phyloP scores from a whole-genome alignment of 2,329 filamentous ascomycete species.

The Epichloe typhina region DNA sequence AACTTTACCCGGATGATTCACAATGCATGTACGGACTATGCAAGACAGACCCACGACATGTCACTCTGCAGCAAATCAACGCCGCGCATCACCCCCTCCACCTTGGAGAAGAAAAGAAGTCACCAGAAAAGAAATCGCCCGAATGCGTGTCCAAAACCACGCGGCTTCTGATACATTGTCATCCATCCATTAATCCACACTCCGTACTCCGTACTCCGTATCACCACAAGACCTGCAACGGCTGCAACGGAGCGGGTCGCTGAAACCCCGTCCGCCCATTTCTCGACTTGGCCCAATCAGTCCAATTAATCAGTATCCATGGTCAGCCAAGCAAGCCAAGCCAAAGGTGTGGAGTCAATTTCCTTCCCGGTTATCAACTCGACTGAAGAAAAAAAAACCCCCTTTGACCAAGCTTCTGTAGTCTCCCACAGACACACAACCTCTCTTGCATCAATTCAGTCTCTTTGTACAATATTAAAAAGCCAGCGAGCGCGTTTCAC shows the following conservation, averaged over 20 bases:
- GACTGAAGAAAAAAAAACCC: not conserved
- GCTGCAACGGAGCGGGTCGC: not conserved
- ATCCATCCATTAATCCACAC: no score
- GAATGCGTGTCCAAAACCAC: not conserved
- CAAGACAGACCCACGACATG: not conserved
- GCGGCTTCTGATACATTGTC: no score
- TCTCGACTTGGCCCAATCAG: not conserved
- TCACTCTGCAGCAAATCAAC: not conserved
- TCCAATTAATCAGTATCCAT: not conserved
- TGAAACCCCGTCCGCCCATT: not conserved
- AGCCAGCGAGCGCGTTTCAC: not conserved
- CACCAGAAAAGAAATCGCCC: no score
- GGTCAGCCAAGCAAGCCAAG: not conserved
- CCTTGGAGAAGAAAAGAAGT: no score
- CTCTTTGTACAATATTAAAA: not conserved
- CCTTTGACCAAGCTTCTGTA: not conserved
- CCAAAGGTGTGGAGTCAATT: no score
- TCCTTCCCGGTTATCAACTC: not conserved
- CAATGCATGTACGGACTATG: no score
- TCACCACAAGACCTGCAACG: not conserved
- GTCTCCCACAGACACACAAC: not conserved
- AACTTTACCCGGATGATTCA: no score
- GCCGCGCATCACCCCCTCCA: not conserved
- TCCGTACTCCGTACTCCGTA: no score
- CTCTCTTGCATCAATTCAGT: not conserved